A percentile compares a stretch with the other conserved stretches of the same genome.
These are phyloP conservation scores for Elaeis oleifera DNA, from an alignment of 202 grass and related monocot species.

Conservation along the genomic window DNA sequence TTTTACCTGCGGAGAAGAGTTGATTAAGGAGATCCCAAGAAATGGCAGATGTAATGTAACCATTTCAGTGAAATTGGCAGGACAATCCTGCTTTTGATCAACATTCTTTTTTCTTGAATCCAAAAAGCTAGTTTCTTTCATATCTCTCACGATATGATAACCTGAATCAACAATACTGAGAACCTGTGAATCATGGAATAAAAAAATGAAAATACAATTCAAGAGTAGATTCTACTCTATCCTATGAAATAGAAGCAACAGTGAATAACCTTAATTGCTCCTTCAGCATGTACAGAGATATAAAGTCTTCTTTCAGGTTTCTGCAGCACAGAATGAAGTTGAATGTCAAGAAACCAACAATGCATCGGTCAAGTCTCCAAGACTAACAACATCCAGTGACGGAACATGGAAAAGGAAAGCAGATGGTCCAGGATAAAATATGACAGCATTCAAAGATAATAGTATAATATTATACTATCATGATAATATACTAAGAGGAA, in stretches of 20 bases:
- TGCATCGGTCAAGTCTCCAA: too few species aligned
- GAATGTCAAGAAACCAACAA: too few species aligned
- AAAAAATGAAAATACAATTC: slow-evolving; percentile 25
- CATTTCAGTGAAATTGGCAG: slow-evolving; percentile 55
- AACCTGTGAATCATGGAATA: slow-evolving; percentile 51
- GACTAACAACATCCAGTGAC: too few species aligned
- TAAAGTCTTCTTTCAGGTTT: slow-evolving; percentile 80
- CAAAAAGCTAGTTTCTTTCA: slow-evolving; percentile 53
- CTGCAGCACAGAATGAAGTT: slow-evolving; percentile 36
- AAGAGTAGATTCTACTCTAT: not conserved
- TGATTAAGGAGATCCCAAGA: slow-evolving; percentile 92
- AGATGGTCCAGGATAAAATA: too few species aligned
- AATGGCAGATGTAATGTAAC: slow-evolving; percentile 74
- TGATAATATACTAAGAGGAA: too few species aligned
- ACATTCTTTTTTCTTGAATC: slow-evolving; percentile 54
- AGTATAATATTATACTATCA: too few species aligned
- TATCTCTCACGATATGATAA: slow-evolving; percentile 62
- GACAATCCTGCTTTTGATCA: slow-evolving; percentile 69
- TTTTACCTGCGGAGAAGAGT: slow-evolving; percentile 74
- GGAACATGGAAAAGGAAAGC: too few species aligned
- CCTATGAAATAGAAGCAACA: too few species aligned
- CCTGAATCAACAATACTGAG: slow-evolving; percentile 83
- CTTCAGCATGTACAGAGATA: slow-evolving; percentile 77
- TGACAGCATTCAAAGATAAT: too few species aligned
- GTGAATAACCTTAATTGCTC: slow-evolving; percentile 76